phyloP scores from a whole-genome alignment of 345 rosid genomes.

The Kandelia obovata region DNA sequence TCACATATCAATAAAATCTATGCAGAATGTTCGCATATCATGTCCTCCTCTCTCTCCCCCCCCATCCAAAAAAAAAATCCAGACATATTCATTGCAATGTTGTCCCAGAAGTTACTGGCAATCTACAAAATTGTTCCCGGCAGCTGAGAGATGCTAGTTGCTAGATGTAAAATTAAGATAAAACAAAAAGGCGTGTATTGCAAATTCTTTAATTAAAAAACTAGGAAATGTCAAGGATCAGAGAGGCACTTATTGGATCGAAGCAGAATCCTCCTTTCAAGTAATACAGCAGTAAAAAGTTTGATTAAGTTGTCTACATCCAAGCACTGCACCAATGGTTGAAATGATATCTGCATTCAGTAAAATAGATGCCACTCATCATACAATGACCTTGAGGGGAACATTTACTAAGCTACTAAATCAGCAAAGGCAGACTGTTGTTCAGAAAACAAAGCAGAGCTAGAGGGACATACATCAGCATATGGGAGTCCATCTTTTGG shows the following conservation, averaged over 20 bases:
- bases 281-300: slow-evolving; percentile 84
- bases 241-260: slow-evolving; percentile 83
- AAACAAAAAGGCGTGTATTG: neutral
- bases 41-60: too few species aligned
- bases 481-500: slow-evolving; percentile 88
- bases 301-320: slow-evolving; percentile 88
- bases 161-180: neutral
- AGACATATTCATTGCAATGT: neutral
- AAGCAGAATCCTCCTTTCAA: slow-evolving; percentile 90
- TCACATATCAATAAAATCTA: neutral
- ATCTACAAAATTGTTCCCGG: neutral
- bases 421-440: slow-evolving; percentile 7
- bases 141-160: neutral
- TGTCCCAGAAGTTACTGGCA: neutral
- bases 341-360: slow-evolving; percentile 84
- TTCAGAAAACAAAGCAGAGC: slow-evolving; percentile 14
- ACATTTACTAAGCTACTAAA: slow-evolving; percentile 8
- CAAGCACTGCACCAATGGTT: slow-evolving; percentile 92
- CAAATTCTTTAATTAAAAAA: neutral
- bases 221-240: slow-evolving; percentile 9
- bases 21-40: neutral
- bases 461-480: slow-evolving; percentile 67
- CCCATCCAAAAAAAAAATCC: too few species aligned
- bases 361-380: slow-evolving; percentile 1
- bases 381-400: neutral